Base-by-base conservation (phyloP, 305 asterid species). In the Fraxinus ornus region DNA sequence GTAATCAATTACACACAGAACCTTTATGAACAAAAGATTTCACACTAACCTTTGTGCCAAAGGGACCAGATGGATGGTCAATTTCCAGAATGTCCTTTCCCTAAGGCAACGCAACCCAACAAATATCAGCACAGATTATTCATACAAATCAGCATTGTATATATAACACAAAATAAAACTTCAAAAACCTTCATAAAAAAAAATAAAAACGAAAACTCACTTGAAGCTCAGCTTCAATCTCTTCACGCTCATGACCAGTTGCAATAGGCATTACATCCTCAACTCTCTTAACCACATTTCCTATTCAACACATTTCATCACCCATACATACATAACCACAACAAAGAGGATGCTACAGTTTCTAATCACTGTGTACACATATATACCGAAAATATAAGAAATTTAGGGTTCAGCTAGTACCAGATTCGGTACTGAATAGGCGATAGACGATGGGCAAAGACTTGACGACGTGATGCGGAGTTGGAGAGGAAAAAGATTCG, bases 251-350 rank as follows among this genome's bases (percentile, higher is more conserved):
- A 19, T 55, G 66, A 55, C 66, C 66, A 55, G 12, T 55, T n/a
- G 66, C 66, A 55, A 55, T 55, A n/a, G 26, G 66, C 26, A 62
- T 7, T 89, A 94, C 86, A 86, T 95, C 97, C 88, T 94, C 98
- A 73, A 89, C 92, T 44, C 84, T 90, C 85, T 89, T 92, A 71
- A 88, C 84, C 79, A 86, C 93, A 89, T 89, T 86, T 68, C 88
- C 94, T 88, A 17, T 68, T 3, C 37, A 47, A 30, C 62, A 75
- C 36, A 76, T 41, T 44, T 39, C 75, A 49, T 52, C 36, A 32
- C 57, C 73, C 81, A 84, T 64, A 1, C 36, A 64, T 28, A 19
- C 26, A 55, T 55, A 64, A 68, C 62, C 62, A 17, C 36, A 64
- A 64, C 73, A 70, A 68, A 70, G 10, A 70, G 75, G 33, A 70